phyloP scores from a whole-genome alignment of 768 basidiomycete species.

The Mycena albidolilacea region DNA sequence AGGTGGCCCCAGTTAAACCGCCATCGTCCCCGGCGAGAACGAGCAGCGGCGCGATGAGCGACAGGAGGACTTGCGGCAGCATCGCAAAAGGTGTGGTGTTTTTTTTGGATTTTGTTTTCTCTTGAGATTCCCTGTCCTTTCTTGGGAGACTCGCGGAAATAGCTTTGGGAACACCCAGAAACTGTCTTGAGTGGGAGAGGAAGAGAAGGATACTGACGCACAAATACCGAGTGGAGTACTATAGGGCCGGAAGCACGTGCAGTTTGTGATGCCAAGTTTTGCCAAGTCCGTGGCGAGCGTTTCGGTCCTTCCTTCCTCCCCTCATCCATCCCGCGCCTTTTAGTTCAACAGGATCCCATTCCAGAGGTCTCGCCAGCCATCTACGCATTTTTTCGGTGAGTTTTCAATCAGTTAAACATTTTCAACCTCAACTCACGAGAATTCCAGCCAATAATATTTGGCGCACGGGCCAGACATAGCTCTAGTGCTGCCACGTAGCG shows the following conservation, averaged over 20 bases:
- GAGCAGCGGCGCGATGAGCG: slow-evolving; percentile 27
- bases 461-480: neutral
- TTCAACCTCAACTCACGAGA: neutral
- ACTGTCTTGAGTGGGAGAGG: neutral
- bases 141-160: neutral
- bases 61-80: slow-evolving; percentile 25
- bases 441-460: neutral
- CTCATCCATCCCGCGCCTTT: neutral
- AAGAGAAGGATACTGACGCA: neutral
- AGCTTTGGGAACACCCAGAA: neutral
- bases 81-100: slow-evolving; percentile 7
- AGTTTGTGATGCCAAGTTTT: neutral
- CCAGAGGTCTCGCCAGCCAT: neutral
- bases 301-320: neutral
- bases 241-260: neutral
- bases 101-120: neutral
- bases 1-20: slow-evolving; percentile 54
- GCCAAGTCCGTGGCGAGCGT: neutral
- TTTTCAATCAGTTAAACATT: neutral
- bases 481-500: neutral
- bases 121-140: neutral
- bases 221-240: neutral
- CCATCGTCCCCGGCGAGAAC: slow-evolving; percentile 47
- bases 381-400: neutral
- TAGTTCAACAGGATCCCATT: neutral